Base-by-base conservation (phyloP, 148 eudicot species). In the Salicornia ramosissima region DNA sequence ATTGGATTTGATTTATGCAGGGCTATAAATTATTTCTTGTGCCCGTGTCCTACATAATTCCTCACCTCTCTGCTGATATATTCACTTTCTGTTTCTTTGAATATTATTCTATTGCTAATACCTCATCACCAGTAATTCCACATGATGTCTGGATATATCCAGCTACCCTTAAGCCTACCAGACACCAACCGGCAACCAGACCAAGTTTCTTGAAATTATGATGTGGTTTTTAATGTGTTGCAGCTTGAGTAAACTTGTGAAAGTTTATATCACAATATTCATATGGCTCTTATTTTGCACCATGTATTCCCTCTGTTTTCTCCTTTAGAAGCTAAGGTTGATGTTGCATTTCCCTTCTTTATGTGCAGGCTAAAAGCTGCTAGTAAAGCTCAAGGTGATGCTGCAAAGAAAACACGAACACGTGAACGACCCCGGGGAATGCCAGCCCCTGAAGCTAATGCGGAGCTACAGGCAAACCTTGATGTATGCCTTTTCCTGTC, bases 361-460 rank as follows among this genome's bases (percentile, higher is more conserved):
- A 52, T 39, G 12, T 71, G 69, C 86, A 92, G 97, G 78, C 78
- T 69, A 78, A 87, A 88, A 83, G 90, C 87, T 75, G 85, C 84
- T 69, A 78, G 71, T 79, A 91, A 89, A 86, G 74, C 86, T 47
- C 92, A 84, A 24, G 88, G 83, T 70, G 97, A 92, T 69, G 80
- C 76, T 1, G 71, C 69, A 33, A 92, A 87, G 83, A 89, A 86
- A 82, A 39, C 80, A 65, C 83, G 96, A 19, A 1, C 85, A 33
- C 97, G 97, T 69, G 91, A 91, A 72, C 82, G 97, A 18, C 81
- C 71, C 16, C 79, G 92, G 68, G 88, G 84, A 39, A 82, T 83
- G 73, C 86, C 97, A 47, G 97, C 92, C 75, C 97, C 97, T 64
- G 92, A 87, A 77, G 97, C 97, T 78, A 92, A 92, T 78, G 97